phyloP scores from a whole-genome alignment of 1,284 basidiomycete genomes.

The Sanghuangporus baumii region DNA sequence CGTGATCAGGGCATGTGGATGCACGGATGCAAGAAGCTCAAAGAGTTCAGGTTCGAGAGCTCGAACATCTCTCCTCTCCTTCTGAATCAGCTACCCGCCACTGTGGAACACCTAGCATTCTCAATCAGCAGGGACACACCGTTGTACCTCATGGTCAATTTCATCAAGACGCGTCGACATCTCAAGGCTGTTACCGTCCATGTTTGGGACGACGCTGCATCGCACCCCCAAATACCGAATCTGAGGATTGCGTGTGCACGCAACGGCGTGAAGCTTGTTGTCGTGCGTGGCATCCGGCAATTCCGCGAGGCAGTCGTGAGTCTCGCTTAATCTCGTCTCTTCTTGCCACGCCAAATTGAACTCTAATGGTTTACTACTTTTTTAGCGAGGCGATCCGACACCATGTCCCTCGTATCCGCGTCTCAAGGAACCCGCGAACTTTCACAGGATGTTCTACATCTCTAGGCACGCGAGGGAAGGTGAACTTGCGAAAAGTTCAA shows the following conservation, averaged over 20 bases:
- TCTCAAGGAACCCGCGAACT: constrained; percentile 9
- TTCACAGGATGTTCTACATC: constrained; percentile 12
- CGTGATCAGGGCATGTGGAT: constrained; percentile 42
- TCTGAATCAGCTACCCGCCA: constrained; percentile 43
- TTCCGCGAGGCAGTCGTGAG: constrained; percentile 47
- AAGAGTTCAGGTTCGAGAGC: constrained; percentile 48
- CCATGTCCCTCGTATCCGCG: constrained; percentile 22
- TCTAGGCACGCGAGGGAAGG: neutral
- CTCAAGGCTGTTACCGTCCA: constrained; percentile 43
- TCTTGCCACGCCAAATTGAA: neutral
- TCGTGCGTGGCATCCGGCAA: constrained; percentile 39
- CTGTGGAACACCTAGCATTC: constrained; percentile 50
- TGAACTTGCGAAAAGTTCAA: neutral
- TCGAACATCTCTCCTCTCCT: constrained; percentile 38
- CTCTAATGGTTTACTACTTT: constrained; percentile 8
- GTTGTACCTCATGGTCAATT: constrained; percentile 46
- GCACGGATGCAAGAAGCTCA: constrained; percentile 42
- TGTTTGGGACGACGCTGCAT: constrained; percentile 40
- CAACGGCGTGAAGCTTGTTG: constrained; percentile 42
- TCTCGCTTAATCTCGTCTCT: constrained; percentile 16
- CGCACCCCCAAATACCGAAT: constrained; percentile 40
- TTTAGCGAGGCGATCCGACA: constrained; percentile 32
- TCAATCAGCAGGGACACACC: constrained; percentile 50
- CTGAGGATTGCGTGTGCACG: constrained; percentile 53
- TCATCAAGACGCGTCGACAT: constrained; percentile 35